Evolutionary conservation across 2,329 filamentous ascomycete genomes (phyloP), one percentile per base, ranked within the genome.

Genomic region (Pseudofabraea citricarpa): DNA sequence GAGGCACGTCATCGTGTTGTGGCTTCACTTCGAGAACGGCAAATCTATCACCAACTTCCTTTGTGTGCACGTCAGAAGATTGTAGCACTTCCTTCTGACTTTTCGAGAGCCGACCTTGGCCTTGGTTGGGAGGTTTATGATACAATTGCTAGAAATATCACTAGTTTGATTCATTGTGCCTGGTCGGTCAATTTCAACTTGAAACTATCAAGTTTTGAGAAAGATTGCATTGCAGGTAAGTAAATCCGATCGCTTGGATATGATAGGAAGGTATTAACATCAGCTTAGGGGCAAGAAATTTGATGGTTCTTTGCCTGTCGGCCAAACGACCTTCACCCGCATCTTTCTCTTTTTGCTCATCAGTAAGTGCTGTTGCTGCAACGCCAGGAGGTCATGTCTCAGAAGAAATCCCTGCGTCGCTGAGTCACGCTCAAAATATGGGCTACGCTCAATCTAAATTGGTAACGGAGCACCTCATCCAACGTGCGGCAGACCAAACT

Each of bases 131-230:
- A 55, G 2, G 43, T 43, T 1, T 65, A 65, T 20, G 20, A 49
- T 5, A 48, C 56, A 12, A 48, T 72, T 2, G 43, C 35, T 6
- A 26, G 31, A 5, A 46, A 61, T 3, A 52, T 75, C 2, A 66
- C 66, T 0, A 52, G 59, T 6, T 64, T 75, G 9, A 70, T 77
- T 23, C 73, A 77, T 59, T 64, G 66, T 45, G 72, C 73, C 0
- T 77, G 74, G 74, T 61, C 71, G 1, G 74, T 78, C 21, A 77
- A 79, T 56, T 79, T 79, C 64, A 77, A 75, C 55, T 65, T 77
- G 52, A 60, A 60, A 1, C 61, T 77, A 1, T 58, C 63, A 2
- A 71, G 64, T 40, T 77, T 79, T 49, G 73, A 74, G 37, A 50
- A 58, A 12, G 42, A 49, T 16, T 60, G 72, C 45, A 65, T 79